These are phyloP conservation scores for Coniochaeta prunicola DNA, from an alignment of 2,329 filamentous ascomycete genomes.

Conservation along the genomic window DNA sequence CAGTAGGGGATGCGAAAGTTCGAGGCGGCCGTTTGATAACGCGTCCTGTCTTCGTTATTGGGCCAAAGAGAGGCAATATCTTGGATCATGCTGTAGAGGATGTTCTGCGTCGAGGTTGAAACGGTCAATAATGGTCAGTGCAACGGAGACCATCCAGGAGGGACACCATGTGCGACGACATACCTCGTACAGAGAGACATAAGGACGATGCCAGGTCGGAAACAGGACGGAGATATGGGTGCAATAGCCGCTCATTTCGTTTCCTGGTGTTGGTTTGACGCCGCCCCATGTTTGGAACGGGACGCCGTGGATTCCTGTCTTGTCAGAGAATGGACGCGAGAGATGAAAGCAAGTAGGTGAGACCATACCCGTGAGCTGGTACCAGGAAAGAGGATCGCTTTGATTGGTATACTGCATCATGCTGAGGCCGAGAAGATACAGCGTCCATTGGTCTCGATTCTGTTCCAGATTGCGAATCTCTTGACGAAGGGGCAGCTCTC, in stretches of 20 bases:
- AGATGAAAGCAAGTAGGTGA: constrained; percentile 1
- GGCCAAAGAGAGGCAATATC: constrained; percentile 42
- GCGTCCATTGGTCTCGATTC: constrained; percentile 62
- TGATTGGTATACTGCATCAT: constrained; percentile 64
- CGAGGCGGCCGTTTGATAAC: constrained; percentile 43
- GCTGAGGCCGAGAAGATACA: constrained; percentile 69
- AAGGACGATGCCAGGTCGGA: constrained; percentile 77
- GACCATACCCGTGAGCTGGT: constrained; percentile 65
- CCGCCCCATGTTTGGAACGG: constrained; percentile 52
- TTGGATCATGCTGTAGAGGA: constrained; percentile 25
- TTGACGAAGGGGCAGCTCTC: constrained; percentile 39
- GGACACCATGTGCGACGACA: constrained; percentile 4
- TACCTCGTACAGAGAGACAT: constrained; percentile 57
- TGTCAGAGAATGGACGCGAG: constrained; percentile 8
- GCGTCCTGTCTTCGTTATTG: constrained; percentile 32
- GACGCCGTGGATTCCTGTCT: constrained; percentile 69
- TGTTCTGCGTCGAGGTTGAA: constrained; percentile 23
- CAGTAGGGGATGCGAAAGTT: constrained; percentile 51
- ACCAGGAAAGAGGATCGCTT: constrained; percentile 61
- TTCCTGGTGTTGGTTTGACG: constrained; percentile 41
- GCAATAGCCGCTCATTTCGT: constrained; percentile 62
- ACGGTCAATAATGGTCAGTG: not conserved
- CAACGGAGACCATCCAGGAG: not conserved
- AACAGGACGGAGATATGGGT: constrained; percentile 70
- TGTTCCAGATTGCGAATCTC: constrained; percentile 62